A percentile compares a stretch with the other conserved stretches of the same genome.
phyloP scores from a whole-genome alignment of 1,284 basidiomycete genomes.

The Leccinum griseonigrum region DNA sequence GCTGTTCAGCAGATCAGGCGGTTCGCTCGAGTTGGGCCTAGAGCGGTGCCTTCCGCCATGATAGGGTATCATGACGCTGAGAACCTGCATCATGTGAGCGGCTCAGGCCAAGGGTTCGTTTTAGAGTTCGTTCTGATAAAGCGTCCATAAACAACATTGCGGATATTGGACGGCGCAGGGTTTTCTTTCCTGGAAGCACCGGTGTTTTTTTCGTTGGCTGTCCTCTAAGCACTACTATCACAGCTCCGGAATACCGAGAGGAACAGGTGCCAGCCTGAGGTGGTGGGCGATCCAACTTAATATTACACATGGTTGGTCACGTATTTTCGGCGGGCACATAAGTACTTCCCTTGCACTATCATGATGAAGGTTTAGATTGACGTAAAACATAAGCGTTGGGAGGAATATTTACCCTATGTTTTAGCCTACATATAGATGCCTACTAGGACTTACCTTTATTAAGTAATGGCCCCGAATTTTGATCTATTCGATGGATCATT shows the following conservation, averaged over 20 bases:
- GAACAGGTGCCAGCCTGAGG: no score
- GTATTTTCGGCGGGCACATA: background rate
- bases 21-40: background rate
- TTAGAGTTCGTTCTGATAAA: background rate
- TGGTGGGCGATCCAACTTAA: background rate
- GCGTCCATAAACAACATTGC: background rate
- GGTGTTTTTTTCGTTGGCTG: background rate
- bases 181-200: background rate
- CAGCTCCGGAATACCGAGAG: background rate
- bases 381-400: background rate
- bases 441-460: no score
- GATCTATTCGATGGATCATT: background rate
- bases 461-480: background rate
- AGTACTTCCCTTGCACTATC: background rate
- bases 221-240: background rate
- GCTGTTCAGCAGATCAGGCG: background rate
- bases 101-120: background rate
- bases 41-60: background rate
- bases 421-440: no score
- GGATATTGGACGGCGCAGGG: background rate
- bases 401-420: background rate
- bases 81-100: background rate
- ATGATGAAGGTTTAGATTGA: background rate
- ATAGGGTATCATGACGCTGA: background rate
- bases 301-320: background rate